A percentile compares a stretch with the other conserved stretches of the same genome.
These are phyloP conservation scores for Haematococcus lacustris DNA, from an alignment of 139 green algal genomes.

Conservation along the genomic window DNA sequence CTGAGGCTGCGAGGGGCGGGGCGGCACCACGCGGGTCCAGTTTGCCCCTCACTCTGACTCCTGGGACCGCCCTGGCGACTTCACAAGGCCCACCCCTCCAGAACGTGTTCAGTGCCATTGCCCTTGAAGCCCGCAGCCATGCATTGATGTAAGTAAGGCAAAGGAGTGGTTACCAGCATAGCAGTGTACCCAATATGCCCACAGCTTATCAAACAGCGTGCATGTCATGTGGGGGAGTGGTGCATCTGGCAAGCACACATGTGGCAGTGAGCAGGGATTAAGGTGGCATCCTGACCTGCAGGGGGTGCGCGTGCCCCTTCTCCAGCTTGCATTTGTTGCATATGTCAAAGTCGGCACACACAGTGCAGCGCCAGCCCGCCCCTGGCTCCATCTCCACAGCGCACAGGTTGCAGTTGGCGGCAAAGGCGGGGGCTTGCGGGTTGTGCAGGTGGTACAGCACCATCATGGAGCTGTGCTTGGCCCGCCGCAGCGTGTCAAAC, in stretches of 20 bases:
- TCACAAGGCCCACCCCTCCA: too few relatives aligned
- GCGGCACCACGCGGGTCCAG: not conserved
- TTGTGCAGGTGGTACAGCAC: constrained; percentile 99
- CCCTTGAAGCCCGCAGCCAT: too few relatives aligned
- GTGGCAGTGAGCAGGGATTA: too few relatives aligned
- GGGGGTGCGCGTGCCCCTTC: constrained; percentile 52
- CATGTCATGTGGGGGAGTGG: too few relatives aligned
- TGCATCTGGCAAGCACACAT: too few relatives aligned
- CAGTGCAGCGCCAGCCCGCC: constrained; percentile 79
- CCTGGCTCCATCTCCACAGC: constrained; percentile 81
- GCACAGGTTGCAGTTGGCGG: constrained; percentile 88
- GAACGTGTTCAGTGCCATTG: too few relatives aligned
- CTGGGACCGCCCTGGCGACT: too few relatives aligned
- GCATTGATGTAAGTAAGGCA: too few relatives aligned
- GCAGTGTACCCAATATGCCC: too few relatives aligned
- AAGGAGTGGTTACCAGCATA: too few relatives aligned
- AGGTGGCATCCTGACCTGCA: constrained; percentile 62
- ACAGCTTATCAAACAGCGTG: too few relatives aligned
- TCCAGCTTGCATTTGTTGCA: constrained; percentile 69
- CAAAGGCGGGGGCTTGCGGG: constrained; percentile 53
- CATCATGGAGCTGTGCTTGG: constrained; percentile 99
- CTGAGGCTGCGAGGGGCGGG: constrained; percentile 40
- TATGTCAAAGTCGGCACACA: constrained; percentile 93
- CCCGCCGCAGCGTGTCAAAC: constrained; percentile 94
- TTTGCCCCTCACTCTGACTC: not conserved